Evolutionary conservation across 192 early-diverging fungal genomes (phyloP), one percentile per base, ranked within the genome.

Genomic region (Umbelopsis ramanniana): DNA sequence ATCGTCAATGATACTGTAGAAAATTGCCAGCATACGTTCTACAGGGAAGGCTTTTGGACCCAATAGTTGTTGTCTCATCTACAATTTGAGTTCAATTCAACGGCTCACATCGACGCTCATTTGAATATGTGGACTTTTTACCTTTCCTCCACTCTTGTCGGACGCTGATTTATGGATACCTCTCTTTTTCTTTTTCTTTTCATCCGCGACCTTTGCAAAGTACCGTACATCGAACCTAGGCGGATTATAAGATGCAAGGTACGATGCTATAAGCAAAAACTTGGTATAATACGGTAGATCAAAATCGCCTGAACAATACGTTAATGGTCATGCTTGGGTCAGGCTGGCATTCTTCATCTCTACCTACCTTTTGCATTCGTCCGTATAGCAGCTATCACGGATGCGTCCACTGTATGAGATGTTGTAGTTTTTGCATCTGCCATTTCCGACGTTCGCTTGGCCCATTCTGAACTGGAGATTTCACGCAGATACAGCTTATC

Each of bases 21-120:
- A 98, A 53, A 99, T 98, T 48, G 97, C 97, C 74, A 97, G 77
- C 93, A 99, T 92, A 24, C 97, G 88, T 72, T 99, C 96, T n/a
- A 99, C 83, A 0, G 92, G 92, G 84, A 99, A 99, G 7, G 90
- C 74, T 74, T 93, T 96, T 2, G 97, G 96, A 0, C 97, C 97
- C 11, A 95, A 76, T 2, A 97, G 83, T 71, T 97, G 96, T 76
- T 94, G 96, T 17, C 95, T 84, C 40, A 88, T 82, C 72, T 84
- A 68, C 0, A 23, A 71, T 15, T 76, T 70, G 4, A 19, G 5
- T 4, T 57, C 12, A 47, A 26, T 43, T 21, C 19, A 21, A 24
- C 50, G 19, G 48, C 48, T 21, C 7, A 6, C 19, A 21, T 50
- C n/a, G 11, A 50, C 5, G 15, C 17, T n/a, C 48, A 50, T 50